Evolutionary conservation across 2,329 filamentous ascomycete species (phyloP).

Genomic region (Apiospora rasikravindrae): DNA sequence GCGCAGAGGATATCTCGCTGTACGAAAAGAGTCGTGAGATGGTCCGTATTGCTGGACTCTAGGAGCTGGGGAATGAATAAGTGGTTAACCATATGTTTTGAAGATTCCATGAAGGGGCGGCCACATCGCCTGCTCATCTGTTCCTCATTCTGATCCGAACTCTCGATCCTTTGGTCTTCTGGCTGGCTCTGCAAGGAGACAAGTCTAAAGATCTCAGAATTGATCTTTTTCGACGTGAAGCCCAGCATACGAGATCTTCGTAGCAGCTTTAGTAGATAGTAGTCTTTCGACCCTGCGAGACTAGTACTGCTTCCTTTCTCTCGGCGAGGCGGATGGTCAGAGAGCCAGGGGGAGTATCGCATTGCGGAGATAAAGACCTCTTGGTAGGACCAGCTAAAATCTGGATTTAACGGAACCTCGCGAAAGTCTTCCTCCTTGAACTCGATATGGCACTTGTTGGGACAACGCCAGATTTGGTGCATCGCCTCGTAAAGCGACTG

Average conservation of each 20-base stretch:
- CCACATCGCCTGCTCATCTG: background rate
- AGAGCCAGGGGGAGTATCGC: slow-evolving; percentile 7
- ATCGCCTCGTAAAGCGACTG: background rate
- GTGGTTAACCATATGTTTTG: background rate
- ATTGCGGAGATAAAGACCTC: slow-evolving; percentile 10
- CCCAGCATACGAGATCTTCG: background rate
- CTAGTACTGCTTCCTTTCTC: background rate
- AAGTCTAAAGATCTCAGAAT: background rate
- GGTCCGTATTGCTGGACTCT: background rate
- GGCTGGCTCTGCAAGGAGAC: background rate
- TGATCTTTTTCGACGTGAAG: background rate
- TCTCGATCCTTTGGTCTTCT: background rate
- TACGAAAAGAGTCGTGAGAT: background rate
- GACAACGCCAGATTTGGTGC: background rate
- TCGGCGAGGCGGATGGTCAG: background rate
- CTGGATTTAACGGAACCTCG: background rate
- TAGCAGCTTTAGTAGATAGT: background rate
- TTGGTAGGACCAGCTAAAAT: background rate
- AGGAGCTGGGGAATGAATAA: background rate
- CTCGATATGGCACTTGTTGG: background rate
- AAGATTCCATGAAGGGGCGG: background rate
- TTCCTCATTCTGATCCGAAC: background rate
- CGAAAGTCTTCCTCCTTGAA: background rate
- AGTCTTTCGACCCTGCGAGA: background rate
- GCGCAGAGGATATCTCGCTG: background rate